Evolutionary conservation across 192 early-diverging fungal species (phyloP).

Genomic region (Oehlia diaphana): DNA sequence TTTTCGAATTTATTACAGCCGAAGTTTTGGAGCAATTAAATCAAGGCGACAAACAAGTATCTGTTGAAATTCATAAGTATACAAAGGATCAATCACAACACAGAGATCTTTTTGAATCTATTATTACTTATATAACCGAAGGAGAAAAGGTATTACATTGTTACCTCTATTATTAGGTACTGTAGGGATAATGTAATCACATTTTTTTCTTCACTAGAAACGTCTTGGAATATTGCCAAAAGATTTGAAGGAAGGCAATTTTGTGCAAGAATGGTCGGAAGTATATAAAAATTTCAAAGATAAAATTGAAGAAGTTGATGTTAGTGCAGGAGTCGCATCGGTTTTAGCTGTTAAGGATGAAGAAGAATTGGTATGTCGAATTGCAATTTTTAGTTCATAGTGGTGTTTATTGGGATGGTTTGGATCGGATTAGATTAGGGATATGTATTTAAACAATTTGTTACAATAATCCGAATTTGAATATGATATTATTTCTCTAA

Average conservation of each 20-base stretch:
- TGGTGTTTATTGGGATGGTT: background rate
- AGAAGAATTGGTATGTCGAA: constrained; percentile 70
- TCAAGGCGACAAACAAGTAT: constrained; percentile 56
- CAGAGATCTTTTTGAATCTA: constrained; percentile 57
- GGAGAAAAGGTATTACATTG: constrained; percentile 34
- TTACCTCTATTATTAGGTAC: background rate
- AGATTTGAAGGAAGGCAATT: constrained; percentile 75
- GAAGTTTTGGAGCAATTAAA: constrained; percentile 66
- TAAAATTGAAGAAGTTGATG: constrained; percentile 68
- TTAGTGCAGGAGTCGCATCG: constrained; percentile 66
- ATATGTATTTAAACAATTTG: no score
- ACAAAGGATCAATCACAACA: constrained; percentile 79
- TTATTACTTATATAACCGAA: constrained; percentile 51
- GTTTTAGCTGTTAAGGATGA: constrained; percentile 88
- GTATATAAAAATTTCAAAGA: constrained; percentile 52
- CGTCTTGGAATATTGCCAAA: constrained; percentile 77
- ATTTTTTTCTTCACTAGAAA: constrained; percentile 39
- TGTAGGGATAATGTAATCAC: background rate
- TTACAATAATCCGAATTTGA: no score
- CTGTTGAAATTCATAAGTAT: constrained; percentile 74
- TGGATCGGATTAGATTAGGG: background rate
- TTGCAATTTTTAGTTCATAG: no score
- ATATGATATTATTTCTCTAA: no score
- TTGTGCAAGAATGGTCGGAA: constrained; percentile 77
- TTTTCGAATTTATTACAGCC: constrained; percentile 34